Base-by-base conservation (phyloP, 2,329 filamentous ascomycete genomes). In the Dactylellina drechsleri region DNA sequence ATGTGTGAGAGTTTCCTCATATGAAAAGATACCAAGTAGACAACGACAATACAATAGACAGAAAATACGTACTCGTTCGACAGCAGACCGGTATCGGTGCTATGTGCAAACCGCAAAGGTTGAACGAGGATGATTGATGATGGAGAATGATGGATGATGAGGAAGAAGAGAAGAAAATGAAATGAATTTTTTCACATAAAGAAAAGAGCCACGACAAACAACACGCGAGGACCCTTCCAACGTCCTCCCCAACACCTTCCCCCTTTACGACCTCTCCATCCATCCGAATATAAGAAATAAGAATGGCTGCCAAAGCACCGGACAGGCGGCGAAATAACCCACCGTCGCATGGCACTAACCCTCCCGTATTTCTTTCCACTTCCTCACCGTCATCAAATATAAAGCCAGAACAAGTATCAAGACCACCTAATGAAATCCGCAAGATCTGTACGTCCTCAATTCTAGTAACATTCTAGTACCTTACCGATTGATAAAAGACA, bases 291-390 rank as follows among this genome's bases (percentile, higher is more conserved):
- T 36, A 36, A 36, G 31, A 36, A 10, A 10, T 36, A 54, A 58
- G 54, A 66, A 76, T 76, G 72, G 65, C 72, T 16, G 60, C 65
- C 26, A 75, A 60, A 60, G 66, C 66, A 15, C 72, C 90, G 67
- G 95, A 99, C 82, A 88, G 93, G 82, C 90, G 94, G 83, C 89
- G 95, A 79, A 89, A 97, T 78, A 98, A 98, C 83, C 92, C 92
- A 4, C 95, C 95, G 5, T 85, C 89, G 47, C 91, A 92, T 62
- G 87, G 88, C 28, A 98, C 93, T 7, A 83, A 86, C 40, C 87
- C 92, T 15, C 92, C 93, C 0, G 83, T 92, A 2, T 97, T 90
- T 80, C 86, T 88, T 77, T 82, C 85, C 12, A 82, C 83, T 23
- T 82, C 83, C 53, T 78, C 82, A 40, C 79, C 43, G 1, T 41